phyloP scores from a whole-genome alignment of 2,329 filamentous ascomycete genomes.

The Spiromastix sp. region DNA sequence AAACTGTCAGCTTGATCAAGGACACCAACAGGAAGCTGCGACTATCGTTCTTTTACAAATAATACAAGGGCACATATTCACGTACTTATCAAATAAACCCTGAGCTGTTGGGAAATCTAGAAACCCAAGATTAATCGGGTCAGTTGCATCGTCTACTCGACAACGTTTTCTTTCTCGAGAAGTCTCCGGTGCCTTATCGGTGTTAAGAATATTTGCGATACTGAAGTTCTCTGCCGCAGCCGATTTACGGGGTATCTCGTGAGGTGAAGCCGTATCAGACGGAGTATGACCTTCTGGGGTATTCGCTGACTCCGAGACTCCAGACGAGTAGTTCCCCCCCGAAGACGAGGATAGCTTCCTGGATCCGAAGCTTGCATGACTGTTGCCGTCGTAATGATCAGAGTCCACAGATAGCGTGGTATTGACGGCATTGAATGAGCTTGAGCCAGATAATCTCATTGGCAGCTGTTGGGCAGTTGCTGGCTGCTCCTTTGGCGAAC shows the following conservation, averaged over 20 bases:
- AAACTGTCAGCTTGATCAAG: too few species aligned
- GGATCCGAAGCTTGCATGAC: background rate
- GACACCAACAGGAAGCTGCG: too few species aligned
- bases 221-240: slow-evolving; percentile 18
- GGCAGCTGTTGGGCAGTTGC: background rate
- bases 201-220: slow-evolving; percentile 14
- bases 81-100: slow-evolving; percentile 21
- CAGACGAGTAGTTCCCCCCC: too few species aligned
- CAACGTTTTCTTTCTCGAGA: slow-evolving; percentile 3
- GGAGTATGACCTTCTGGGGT: slow-evolving; percentile 11
- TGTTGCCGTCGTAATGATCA: background rate
- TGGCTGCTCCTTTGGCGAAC: background rate
- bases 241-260: slow-evolving; percentile 12
- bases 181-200: slow-evolving; percentile 9
- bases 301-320: slow-evolving; percentile 1
- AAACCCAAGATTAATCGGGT: slow-evolving; percentile 20
- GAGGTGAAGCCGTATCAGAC: slow-evolving; percentile 11
- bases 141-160: slow-evolving; percentile 12
- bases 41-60: too few species aligned
- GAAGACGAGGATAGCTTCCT: background rate
- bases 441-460: background rate
- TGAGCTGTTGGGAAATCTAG: slow-evolving; percentile 18
- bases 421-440: background rate
- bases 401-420: background rate
- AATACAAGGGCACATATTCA: too few species aligned